Evolutionary conservation across 2,329 filamentous ascomycete species (phyloP), one percentile per base, ranked within the genome.

Genomic region (Claviceps monticola): DNA sequence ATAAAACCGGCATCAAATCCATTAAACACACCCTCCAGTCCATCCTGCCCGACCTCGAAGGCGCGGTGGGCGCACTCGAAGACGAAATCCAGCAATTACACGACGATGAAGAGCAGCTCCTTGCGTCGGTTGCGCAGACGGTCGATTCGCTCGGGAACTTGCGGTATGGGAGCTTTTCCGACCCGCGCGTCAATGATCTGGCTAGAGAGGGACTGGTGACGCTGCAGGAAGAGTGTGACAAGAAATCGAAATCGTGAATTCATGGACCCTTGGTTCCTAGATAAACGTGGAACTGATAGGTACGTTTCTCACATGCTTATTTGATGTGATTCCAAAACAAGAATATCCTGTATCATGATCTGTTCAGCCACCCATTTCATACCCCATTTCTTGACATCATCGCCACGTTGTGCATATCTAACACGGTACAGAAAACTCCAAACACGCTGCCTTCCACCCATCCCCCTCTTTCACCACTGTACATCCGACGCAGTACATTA

Each of bases 81-180:
- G 73, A 73, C 19, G 84, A 93, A 61, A 79, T 91, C 51, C 70
- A 74, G 53, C 72, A 70, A 41, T 71, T 90, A 4, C 78, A 87
- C 58, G 70, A 76, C 37, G 83, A 91, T 57, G 80, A 84, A 50
- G 72, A 74, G 0, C 64, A 65, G 1, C 68, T 88, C 3, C 66
- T 85, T 5, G 71, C 75, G 4, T 76, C 79, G 11, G 75, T 93
- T 49, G 75, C 75, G 56, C 74, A 80, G 52, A 83, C 76, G 0
- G 76, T 93, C 16, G 84, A 84, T 36, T 80, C 78, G 47, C 70
- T 95, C 63, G 94, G 88, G 65, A 87, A 94, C 66, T 73, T 95
- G 51, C 81, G 86, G 46, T 91, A 93, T 61, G 88, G 89, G 39
- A 82, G 82, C 51, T 76, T 93, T 53, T 74, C 78, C 38, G 84